phyloP scores from a whole-genome alignment of 495 filamentous ascomycete genomes.

The Penicillium roqueforti region DNA sequence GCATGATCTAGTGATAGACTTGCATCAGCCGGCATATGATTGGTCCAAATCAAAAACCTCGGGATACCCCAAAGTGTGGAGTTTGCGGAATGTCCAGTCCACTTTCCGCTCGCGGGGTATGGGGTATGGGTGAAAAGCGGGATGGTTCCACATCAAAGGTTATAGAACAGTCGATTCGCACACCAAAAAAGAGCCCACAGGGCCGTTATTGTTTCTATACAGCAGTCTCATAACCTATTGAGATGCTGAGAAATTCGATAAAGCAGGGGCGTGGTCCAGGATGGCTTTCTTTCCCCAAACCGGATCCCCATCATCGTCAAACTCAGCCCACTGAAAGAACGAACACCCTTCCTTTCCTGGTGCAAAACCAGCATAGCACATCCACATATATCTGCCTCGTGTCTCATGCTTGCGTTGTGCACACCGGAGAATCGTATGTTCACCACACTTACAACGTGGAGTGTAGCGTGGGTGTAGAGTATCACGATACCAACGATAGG shows the following conservation, averaged over 20 bases:
- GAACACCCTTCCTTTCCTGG: constrained; percentile 72
- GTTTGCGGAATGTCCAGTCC: not conserved
- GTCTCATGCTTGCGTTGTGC: constrained; percentile 72
- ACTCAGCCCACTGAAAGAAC: constrained; percentile 87
- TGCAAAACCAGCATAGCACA: constrained; percentile 75
- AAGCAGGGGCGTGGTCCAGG: constrained; percentile 22
- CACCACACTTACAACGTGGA: constrained; percentile 58
- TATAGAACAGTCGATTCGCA: no score
- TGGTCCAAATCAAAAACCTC: not conserved
- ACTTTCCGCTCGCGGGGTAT: no score
- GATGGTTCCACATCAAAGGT: not conserved
- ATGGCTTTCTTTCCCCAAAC: constrained; percentile 46
- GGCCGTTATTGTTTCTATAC: no score
- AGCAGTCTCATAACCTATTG: constrained; percentile 9
- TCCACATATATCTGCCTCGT: constrained; percentile 85
- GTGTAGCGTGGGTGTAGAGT: constrained; percentile 65
- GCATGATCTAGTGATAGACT: not conserved
- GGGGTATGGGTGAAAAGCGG: no score
- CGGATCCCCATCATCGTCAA: constrained; percentile 82
- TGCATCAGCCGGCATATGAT: not conserved
- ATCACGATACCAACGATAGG: constrained; percentile 81
- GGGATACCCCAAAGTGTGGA: not conserved
- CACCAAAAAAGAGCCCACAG: not conserved
- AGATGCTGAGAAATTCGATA: constrained; percentile 33
- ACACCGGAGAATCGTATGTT: constrained; percentile 70